Base-by-base conservation (phyloP, 2,329 filamentous ascomycete species). In the Karstenula rhodostoma region DNA sequence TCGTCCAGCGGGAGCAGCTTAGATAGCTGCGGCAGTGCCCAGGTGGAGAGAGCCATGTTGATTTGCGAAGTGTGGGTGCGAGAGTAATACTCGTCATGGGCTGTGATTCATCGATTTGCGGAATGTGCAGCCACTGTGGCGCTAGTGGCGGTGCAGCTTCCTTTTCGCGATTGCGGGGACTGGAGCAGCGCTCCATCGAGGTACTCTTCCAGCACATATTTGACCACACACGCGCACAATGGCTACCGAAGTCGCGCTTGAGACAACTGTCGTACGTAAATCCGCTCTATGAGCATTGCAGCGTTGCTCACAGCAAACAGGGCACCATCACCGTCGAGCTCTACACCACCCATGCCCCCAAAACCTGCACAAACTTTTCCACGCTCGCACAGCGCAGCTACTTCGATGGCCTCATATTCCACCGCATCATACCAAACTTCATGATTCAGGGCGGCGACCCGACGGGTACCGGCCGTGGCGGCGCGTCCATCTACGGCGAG, bases 401-500 rank as follows among this genome's bases (percentile, higher is more conserved):
- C 86, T 99, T 97, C 86, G 87, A 95, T 81, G 83, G 81, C 75
- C 87, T 91, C 61, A 82, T 94, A 73, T 94, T 98, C 85, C 95
- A 98, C 83, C 93, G 95, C 77, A 89, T 98, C 70, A 98, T 99
- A 74, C 89, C 92, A 55, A 88, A 92, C 80, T 99, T 99, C 84
- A 98, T 99, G 94, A 85, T 96, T 59, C 94, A 98, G 82, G 92
- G 90, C 63, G 94, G 94, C 60, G 95, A 99, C 78, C 94, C 94
- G 1, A 97, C 94, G 0, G 94, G 94, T 62, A 97, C 93, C 1
- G 95, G 95, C 55, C 89, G 93, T 60, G 95, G 95, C 70, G 95
- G 95, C 59, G 84, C 84, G 59, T 94, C 90, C 63, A 96, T 97
- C 81, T 98, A 93, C 79, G 95, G 94, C 72, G 91, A 93, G 53